Base-by-base conservation (phyloP, 805 yeast genomes). In the Myxozyma monticola region DNA sequence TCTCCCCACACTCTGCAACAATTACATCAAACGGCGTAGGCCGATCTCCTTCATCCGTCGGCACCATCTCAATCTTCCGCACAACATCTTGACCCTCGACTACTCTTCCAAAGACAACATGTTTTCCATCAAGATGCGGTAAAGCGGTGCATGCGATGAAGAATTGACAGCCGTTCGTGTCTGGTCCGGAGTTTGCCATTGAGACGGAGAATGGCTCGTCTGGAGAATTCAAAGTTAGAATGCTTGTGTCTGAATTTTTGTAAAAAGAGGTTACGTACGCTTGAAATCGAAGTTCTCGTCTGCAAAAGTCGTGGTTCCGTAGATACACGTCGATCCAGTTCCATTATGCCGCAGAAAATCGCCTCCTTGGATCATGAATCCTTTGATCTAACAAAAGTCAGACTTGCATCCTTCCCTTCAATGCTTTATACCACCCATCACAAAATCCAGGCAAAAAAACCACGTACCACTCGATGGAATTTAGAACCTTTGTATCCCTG, bases 151-250 rank as follows among this genome's bases (percentile, higher is more conserved):
- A 56, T 37, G 71, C 70, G 42, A 79, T 76, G 68, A 79, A 79
- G 61, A 79, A 79, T 66, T 79, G 84, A 30, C 81, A 76, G 4
- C 83, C 83, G 61, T 79, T 79, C 57, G 83, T 76, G 70, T 78
- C 73, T 60, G 81, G 78, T 47, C 83, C 84, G 25, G 81, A 76
- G 60, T 79, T 79, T 54, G 83, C 83, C 83, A 78, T 78, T 22
- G 80, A 76, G 54, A 78, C 75, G 65, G 68, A 74, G 74, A 61
- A 78, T 71, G 52, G 55, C 39, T 58, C 66, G 44, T 66, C 67
- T 62, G 38, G 31, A 45, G n/a, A n/a, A n/a, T n/a, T n/a, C n/a
- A n/a, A n/a, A n/a, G n/a, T n/a, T n/a, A n/a, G n/a, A n/a, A n/a
- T n/a, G n/a, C n/a, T n/a, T n/a, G n/a, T n/a, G n/a, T n/a, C n/a